phyloP scores from a whole-genome alignment of 1,139 yeast genomes.

The Blastobotrys capitulatus region DNA sequence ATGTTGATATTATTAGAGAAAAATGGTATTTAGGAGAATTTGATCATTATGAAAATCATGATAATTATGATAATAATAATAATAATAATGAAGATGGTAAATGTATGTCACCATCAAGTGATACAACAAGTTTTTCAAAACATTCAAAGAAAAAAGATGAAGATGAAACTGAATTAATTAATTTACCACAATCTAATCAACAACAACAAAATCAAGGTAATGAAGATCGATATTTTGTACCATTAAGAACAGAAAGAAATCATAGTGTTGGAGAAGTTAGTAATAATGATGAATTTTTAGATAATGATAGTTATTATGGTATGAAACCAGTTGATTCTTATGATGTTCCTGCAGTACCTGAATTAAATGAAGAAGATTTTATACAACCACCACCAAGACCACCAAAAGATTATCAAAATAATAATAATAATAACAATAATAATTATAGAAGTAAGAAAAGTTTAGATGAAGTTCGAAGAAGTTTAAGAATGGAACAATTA shows the following conservation, averaged over 20 bases:
- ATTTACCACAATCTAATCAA: background rate
- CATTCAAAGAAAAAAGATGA: background rate
- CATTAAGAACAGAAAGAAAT: background rate
- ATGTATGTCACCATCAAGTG: slow-evolving; percentile 7
- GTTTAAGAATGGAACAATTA: slow-evolving; percentile 26
- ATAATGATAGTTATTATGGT: slow-evolving; percentile 7
- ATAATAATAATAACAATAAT: background rate
- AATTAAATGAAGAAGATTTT: background rate
- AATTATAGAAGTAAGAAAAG: slow-evolving; percentile 13
- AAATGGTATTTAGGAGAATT: slow-evolving; percentile 30
- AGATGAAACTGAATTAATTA: slow-evolving; percentile 1
- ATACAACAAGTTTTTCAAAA: slow-evolving; percentile 1
- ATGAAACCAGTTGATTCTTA: slow-evolving; percentile 9
- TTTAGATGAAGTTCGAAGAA: slow-evolving; percentile 19
- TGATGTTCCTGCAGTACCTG: background rate
- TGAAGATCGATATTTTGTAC: background rate
- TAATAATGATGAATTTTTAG: slow-evolving; percentile 3
- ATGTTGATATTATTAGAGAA: slow-evolving; percentile 83
- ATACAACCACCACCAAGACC: background rate
- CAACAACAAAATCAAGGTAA: background rate
- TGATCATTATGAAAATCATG: slow-evolving; percentile 10
- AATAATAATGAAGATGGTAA: slow-evolving; percentile 7
- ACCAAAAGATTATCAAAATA: background rate
- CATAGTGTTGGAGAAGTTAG: no score
- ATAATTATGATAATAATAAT: slow-evolving; percentile 7